Conservation (phyloP, 208 protist genomes). For the Crithidia fasciculata region DNA sequence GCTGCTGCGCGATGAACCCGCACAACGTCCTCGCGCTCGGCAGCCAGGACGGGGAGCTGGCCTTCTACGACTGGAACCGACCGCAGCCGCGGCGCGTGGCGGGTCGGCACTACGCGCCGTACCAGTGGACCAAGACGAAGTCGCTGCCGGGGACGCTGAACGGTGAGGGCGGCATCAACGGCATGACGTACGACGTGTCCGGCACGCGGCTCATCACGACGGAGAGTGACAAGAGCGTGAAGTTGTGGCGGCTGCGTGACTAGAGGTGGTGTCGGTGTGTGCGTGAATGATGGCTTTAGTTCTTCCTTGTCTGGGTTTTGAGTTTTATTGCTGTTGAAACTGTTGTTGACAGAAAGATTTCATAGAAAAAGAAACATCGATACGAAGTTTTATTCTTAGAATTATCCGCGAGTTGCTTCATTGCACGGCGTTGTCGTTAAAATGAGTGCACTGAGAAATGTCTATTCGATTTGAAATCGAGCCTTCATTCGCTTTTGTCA, state of each 20-base stretch:
- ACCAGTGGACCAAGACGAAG: slow-evolving; percentile 83
- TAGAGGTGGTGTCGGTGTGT: slow-evolving; percentile 2
- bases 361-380: background rate
- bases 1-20: slow-evolving; percentile 82
- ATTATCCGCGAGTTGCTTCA: too few species aligned
- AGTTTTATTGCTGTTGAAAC: background rate
- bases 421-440: too few species aligned
- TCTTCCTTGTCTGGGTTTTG: too few species aligned
- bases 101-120: slow-evolving; percentile 62
- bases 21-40: slow-evolving; percentile 95
- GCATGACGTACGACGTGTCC: slow-evolving; percentile 94
- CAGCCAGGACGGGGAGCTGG: slow-evolving; percentile 90
- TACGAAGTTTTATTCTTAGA: background rate
- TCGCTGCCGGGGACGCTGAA: slow-evolving; percentile 73
- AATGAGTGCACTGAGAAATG: too few species aligned
- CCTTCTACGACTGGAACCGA: slow-evolving; percentile 98
- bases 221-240: slow-evolving; percentile 99
- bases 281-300: background rate
- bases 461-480: too few species aligned
- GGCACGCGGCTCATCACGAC: slow-evolving; percentile 98
- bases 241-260: slow-evolving; percentile 86
- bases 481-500: too few species aligned
- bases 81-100: slow-evolving; percentile 50
- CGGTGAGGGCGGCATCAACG: slow-evolving; percentile 94
- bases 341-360: background rate